Conservation (phyloP, 2,329 filamentous ascomycete genomes). For the Cladophialophora psammophila region DNA sequence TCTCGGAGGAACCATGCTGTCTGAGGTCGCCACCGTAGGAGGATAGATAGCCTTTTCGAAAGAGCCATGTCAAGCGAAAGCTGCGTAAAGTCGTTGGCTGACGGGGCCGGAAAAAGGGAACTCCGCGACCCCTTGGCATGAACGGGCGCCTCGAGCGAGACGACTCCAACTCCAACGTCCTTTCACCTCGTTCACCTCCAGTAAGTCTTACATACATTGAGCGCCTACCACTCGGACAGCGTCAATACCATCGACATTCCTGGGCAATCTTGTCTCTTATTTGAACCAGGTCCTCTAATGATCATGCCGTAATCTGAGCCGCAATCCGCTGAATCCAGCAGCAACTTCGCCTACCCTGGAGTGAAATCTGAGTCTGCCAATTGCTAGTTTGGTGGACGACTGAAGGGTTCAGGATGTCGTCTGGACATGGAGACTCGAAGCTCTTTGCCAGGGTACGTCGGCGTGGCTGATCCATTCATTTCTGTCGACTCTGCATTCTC, state of each 20-base stretch:
- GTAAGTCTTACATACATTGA: conserved; percentile 15
- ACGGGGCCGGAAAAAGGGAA: conserved; percentile 18
- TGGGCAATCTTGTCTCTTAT: neutral
- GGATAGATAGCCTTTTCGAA: conserved; percentile 20
- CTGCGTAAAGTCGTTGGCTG: neutral
- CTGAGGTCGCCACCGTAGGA: conserved; percentile 14
- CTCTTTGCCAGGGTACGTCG: conserved; percentile 92
- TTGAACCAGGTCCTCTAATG: neutral
- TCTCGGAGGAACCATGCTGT: conserved; percentile 51
- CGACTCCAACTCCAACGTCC: conserved; percentile 9
- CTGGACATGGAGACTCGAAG: conserved; percentile 92
- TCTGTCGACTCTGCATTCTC: neutral
- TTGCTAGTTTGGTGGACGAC: neutral
- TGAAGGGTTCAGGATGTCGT: conserved; percentile 60
- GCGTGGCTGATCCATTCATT: too few species aligned
- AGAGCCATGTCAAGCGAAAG: neutral
- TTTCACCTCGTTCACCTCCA: neutral
- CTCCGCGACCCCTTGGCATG: conserved; percentile 16
- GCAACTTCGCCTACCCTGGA: neutral
- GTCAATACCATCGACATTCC: neutral
- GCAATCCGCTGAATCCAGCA: conserved; percentile 8
- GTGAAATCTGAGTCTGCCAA: conserved; percentile 1
- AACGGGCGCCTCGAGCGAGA: conserved; percentile 1
- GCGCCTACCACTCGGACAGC: neutral
- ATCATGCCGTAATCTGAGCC: conserved; percentile 9